Evolutionary conservation across 768 basidiomycete species (phyloP), one percentile per base, ranked within the genome.

Genomic region (Lactarius pseudohatsudake): DNA sequence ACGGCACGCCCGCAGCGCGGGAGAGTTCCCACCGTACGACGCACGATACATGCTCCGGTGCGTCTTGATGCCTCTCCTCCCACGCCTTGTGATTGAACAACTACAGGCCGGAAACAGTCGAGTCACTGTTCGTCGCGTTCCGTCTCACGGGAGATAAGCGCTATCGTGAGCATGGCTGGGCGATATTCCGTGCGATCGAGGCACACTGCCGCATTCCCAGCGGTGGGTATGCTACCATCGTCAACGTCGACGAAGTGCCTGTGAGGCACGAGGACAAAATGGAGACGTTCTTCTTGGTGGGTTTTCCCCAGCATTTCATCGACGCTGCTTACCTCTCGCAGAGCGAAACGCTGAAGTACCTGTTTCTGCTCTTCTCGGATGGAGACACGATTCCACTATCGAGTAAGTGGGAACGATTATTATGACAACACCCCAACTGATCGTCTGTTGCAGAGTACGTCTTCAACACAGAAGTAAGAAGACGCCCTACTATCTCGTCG

Each of bases 251-350:
- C 75, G 82, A 85, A 67, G 79, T 88, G 11, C 88, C 89, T 0
- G 85, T 80, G 2, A 78, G 80, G 72, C 79, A 84, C 64, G 89
- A 93, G 69, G 94, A 98, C 76, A 89, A 90, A 75, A 96, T 97
- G 95, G 95, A 98, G 78, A 95, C 95, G 15, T 97, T 96, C 79
- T 85, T 95, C 77, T 81, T 97, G 82, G 92, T 91, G 65, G 50
- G 87, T 76, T 47, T 11, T 2, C 26, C 15, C 26, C 6, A 4
- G 22, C 8, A 59, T 66, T 3, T 57, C 47, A 56, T 55, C 18
- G 20, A 20, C 38, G 40, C 22, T 1, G n/a, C 57, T 54, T 20
- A 28, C 18, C 13, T 38, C 55, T 43, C 32, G 41, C 73, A 93
- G 92, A 90, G 90, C 71, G 92, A 94, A 76, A 95, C 92, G 7